Evolutionary conservation across 1,139 yeast genomes (phyloP).

Genomic region (Pichia sp.): DNA sequence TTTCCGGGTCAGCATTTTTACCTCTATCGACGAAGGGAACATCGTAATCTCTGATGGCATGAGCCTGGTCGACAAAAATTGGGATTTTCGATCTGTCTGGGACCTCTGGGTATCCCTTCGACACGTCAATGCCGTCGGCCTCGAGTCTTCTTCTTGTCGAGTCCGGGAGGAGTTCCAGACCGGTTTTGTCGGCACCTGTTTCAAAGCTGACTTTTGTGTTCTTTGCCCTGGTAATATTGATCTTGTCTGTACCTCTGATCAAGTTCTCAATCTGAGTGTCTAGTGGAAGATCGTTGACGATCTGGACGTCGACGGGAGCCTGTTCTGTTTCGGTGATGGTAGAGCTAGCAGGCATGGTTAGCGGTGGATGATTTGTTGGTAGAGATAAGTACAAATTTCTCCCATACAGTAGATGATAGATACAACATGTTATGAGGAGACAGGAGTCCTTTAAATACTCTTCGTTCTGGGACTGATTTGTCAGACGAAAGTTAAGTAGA

Average conservation of each 20-base stretch:
- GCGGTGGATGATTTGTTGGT: neutral
- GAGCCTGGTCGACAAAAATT: slow-evolving; percentile 40
- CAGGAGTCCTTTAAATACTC: no score
- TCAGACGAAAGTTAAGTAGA: neutral
- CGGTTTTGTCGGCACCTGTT: slow-evolving; percentile 24
- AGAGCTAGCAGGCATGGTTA: neutral
- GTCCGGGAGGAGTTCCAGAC: slow-evolving; percentile 35
- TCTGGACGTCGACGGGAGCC: neutral
- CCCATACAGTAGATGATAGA: no score
- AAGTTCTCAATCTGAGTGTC: slow-evolving; percentile 37
- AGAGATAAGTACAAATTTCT: no score
- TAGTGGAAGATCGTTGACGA: slow-evolving; percentile 31
- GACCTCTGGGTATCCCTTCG: slow-evolving; percentile 41
- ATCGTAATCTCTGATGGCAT: slow-evolving; percentile 34
- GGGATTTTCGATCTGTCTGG: slow-evolving; percentile 27
- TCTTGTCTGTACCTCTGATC: slow-evolving; percentile 29
- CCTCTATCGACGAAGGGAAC: slow-evolving; percentile 40
- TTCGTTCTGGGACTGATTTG: neutral
- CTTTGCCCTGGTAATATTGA: slow-evolving; percentile 27
- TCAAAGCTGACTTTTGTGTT: neutral
- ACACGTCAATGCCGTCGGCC: slow-evolving; percentile 37
- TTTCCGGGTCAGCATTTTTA: slow-evolving; percentile 48
- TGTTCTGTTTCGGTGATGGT: neutral
- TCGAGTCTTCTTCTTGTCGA: slow-evolving; percentile 34
- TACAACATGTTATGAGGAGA: no score